Evolutionary conservation across 1,284 basidiomycete genomes (phyloP).

Genomic region (Austroboletus niveus): DNA sequence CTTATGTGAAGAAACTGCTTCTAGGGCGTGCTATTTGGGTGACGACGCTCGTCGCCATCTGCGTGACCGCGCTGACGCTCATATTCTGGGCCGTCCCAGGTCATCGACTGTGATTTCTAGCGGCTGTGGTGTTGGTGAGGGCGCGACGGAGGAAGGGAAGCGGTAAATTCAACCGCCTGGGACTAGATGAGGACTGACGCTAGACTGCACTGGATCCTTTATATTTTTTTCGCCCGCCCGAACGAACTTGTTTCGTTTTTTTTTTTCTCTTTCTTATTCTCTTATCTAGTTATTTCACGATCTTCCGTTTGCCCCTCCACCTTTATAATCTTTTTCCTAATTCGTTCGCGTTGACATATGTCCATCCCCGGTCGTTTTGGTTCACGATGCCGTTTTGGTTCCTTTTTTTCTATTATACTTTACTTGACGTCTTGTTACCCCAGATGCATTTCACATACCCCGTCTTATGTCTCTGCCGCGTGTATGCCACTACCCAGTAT

Average conservation of each 20-base stretch:
- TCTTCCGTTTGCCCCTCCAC: constrained; percentile 16
- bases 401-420: neutral
- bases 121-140: constrained; percentile 2
- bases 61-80: constrained; percentile 76
- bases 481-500: constrained; percentile 17
- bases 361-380: constrained; percentile 20
- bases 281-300: constrained; percentile 29
- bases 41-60: constrained; percentile 62
- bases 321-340: constrained; percentile 24
- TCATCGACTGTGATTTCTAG: constrained; percentile 59
- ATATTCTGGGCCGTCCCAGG: constrained; percentile 93
- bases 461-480: constrained; percentile 9
- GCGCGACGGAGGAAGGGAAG: constrained; percentile 5
- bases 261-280: constrained; percentile 27
- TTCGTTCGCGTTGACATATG: constrained; percentile 21
- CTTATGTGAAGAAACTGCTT: constrained; percentile 88
- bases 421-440: constrained; percentile 21
- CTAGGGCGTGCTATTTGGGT: constrained; percentile 88
- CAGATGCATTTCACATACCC: constrained; percentile 25
- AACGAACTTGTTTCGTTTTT: constrained; percentile 15
- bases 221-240: constrained; percentile 7
- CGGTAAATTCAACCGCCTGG: constrained; percentile 6
- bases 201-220: constrained; percentile 18
- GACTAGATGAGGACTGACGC: constrained; percentile 17
- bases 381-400: constrained; percentile 14